phyloP scores from a whole-genome alignment of 768 basidiomycete genomes.

The Nidula microcarpa region DNA sequence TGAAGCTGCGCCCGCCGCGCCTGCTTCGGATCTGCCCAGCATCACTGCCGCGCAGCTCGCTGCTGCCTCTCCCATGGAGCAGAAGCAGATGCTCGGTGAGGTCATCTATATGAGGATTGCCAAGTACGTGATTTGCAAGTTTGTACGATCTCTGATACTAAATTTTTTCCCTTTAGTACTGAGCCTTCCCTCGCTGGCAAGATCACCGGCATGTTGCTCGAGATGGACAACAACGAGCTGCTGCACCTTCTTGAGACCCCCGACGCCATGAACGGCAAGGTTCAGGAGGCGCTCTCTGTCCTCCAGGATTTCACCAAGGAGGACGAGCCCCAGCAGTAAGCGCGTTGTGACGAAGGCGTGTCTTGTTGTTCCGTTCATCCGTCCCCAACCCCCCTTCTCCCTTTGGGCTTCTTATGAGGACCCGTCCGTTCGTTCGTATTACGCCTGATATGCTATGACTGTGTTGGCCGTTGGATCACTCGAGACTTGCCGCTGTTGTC shows the following conservation, averaged over 20 bases:
- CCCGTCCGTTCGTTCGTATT: conserved; percentile 1
- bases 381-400: too few species aligned
- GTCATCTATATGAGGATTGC: conserved; percentile 91
- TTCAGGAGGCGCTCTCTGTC: conserved; percentile 86
- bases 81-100: conserved; percentile 99
- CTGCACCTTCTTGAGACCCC: conserved; percentile 81
- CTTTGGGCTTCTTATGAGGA: neutral
- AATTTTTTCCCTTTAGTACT: conserved; percentile 34
- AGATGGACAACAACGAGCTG: conserved; percentile 97
- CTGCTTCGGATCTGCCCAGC: conserved; percentile 35
- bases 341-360: conserved; percentile 18
- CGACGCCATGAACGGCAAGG: conserved; percentile 86
- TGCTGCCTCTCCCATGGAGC: conserved; percentile 73
- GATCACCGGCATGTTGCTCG: conserved; percentile 97
- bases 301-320: conserved; percentile 74
- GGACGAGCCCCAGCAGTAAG: conserved; percentile 12
- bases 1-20: conserved; percentile 27
- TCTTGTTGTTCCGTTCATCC: conserved; percentile 49
- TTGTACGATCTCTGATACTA: conserved; percentile 8
- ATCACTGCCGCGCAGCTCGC: conserved; percentile 49
- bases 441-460: conserved; percentile 8
- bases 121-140: conserved; percentile 45
- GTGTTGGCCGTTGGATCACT: conserved; percentile 23
- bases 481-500: conserved; percentile 16
- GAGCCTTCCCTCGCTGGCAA: conserved; percentile 96